Base-by-base conservation (phyloP, 768 basidiomycete genomes). In the Daedalea quercina region DNA sequence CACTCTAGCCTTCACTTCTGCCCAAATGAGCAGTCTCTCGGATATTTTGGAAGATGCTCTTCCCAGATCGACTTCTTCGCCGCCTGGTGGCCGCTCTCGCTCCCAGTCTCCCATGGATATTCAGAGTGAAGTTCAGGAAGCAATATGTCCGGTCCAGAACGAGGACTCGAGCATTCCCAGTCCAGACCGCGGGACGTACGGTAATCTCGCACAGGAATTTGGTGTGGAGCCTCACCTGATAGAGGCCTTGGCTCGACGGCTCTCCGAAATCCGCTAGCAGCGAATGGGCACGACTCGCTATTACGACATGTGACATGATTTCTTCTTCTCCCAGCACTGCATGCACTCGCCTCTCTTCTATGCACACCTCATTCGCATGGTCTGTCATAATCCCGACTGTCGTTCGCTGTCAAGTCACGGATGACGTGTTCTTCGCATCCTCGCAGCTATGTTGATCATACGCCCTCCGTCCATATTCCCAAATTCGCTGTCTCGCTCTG, bases 161-260 rank as follows among this genome's bases (percentile, higher is more conserved):
- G 22, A 41, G 12, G 7, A 17, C 22, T 15, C n/a, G 7, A 23
- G 22, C 8, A 13, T 19, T 22, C 22, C 48, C 28, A 28, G 49
- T 22, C 25, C 51, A 47, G 40, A 61, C 57, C 47, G 37, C 4
- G 53, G 54, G 52, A 74, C 62, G 50, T 81, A 64, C 23, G 74
- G 74, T 44, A 75, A 77, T 22, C 74, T 89, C n/a, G 86, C 87
- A 22, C 75, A 74, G 58, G 87, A 88, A 65, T 87, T 87, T 55
- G 86, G 86, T n/a, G 74, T 88, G 20, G 82, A 86, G 50, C 71
- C 85, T 28, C 75, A 81, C 41, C 63, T 87, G 24, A 79, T 88
- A 43, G 78, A 86, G 61, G 82, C 83, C 2, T 75, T 87, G 43
- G 81, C 78, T 37, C 81, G 84, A 55, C 76, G 85, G 47, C 70